A percentile compares a stretch with the other conserved stretches of the same genome.
Evolutionary conservation across 1,284 basidiomycete genomes (phyloP).

Genomic region (Mycena sp.): DNA sequence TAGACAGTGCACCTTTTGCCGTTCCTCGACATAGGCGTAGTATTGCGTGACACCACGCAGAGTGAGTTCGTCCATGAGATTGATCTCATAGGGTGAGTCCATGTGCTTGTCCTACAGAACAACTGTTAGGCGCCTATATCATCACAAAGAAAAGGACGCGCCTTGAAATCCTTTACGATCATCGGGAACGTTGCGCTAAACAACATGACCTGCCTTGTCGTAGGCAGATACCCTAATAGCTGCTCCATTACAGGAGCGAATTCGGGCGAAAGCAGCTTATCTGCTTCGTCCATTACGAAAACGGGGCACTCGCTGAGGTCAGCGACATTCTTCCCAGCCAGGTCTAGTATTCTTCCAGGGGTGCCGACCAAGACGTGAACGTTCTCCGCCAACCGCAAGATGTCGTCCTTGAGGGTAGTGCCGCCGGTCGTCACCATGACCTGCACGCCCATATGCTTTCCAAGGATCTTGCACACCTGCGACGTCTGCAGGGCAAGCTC

Average conservation of each 20-base stretch:
- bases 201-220: slow-evolving; percentile 96
- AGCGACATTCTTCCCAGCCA: slow-evolving; percentile 93
- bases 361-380: slow-evolving; percentile 98
- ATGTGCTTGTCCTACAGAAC: slow-evolving; percentile 91
- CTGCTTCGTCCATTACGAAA: slow-evolving; percentile 99
- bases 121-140: slow-evolving; percentile 5
- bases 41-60: slow-evolving; percentile 99
- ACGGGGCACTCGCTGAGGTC: slow-evolving; percentile 95
- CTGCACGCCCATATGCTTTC: slow-evolving; percentile 94
- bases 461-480: slow-evolving; percentile 97
- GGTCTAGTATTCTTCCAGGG: slow-evolving; percentile 95
- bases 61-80: slow-evolving; percentile 99
- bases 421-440: slow-evolving; percentile 99
- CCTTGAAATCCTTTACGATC: slow-evolving; percentile 99
- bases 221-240: slow-evolving; percentile 86
- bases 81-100: slow-evolving; percentile 96
- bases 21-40: slow-evolving; percentile 98
- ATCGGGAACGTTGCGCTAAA: slow-evolving; percentile 99
- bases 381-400: slow-evolving; percentile 88
- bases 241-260: slow-evolving; percentile 99
- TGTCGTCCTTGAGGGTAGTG: slow-evolving; percentile 98
- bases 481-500: slow-evolving; percentile 96
- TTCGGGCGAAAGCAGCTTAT: slow-evolving; percentile 97
- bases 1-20: slow-evolving; percentile 99
- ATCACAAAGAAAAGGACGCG: slow-evolving; percentile 41